Percentiles rank a stretch among this genome's conserved stretches.
phyloP scores from a whole-genome alignment of 805 yeast species.

The Metschnikowia picachoensis region DNA sequence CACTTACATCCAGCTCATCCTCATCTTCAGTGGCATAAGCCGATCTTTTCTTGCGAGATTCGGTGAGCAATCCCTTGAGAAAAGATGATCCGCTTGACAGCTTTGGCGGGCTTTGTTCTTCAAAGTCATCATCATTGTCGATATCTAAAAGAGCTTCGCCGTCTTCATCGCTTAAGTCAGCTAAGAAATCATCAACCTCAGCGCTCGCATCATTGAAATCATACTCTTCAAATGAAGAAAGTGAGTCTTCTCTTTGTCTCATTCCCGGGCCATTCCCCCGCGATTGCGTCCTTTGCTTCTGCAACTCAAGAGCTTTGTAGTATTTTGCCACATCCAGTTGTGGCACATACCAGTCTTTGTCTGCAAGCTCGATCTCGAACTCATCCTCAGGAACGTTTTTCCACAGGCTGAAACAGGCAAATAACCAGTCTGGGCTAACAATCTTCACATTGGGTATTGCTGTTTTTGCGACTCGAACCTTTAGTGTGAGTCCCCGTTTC shows the following conservation, averaged over 20 bases:
- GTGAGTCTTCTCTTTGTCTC: constrained; percentile 33
- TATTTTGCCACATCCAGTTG: constrained; percentile 45
- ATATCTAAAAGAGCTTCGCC: constrained; percentile 33
- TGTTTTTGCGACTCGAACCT: constrained; percentile 74
- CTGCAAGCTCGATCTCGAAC: constrained; percentile 49
- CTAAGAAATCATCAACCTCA: constrained; percentile 48
- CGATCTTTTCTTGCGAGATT: constrained; percentile 17
- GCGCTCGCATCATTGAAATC: constrained; percentile 41
- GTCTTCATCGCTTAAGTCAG: constrained; percentile 39
- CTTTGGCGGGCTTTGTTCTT: constrained; percentile 4
- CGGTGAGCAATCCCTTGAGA: constrained; percentile 23
- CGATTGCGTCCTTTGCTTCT: constrained; percentile 14
- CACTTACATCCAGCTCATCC: constrained; percentile 15
- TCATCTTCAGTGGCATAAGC: constrained; percentile 18
- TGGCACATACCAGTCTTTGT: constrained; percentile 40
- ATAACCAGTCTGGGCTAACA: constrained; percentile 92
- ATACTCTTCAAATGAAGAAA: constrained; percentile 32
- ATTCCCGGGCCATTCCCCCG: constrained; percentile 15
- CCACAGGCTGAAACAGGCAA: constrained; percentile 83
- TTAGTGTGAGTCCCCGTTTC: constrained; percentile 54
- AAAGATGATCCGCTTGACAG: constrained; percentile 20
- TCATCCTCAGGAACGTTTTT: constrained; percentile 57
- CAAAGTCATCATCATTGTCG: constrained; percentile 26
- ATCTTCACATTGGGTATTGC: constrained; percentile 60
- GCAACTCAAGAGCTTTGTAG: constrained; percentile 26